Percentiles rank a stretch among this genome's conserved stretches.
These are phyloP conservation scores for Russula foetens DNA, from an alignment of 768 basidiomycete genomes.

Conservation along the genomic window DNA sequence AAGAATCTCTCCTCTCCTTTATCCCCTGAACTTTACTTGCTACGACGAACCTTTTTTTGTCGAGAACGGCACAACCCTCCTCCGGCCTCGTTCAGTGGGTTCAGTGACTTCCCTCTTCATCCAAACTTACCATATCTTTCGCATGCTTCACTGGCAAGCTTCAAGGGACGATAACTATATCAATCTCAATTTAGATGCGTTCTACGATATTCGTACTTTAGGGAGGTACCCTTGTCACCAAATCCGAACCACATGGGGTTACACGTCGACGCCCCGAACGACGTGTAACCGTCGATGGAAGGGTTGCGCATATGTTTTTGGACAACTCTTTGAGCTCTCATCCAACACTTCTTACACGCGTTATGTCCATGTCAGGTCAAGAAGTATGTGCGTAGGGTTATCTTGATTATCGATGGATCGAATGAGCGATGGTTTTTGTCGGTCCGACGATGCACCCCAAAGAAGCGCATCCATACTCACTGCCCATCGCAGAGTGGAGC, in stretches of 20 bases:
- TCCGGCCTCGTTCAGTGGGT: neutral
- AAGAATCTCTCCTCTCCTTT: neutral
- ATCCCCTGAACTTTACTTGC: neutral
- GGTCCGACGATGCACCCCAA: neutral
- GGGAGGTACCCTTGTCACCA: neutral
- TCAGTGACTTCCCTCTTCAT: neutral
- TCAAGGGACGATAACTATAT: neutral
- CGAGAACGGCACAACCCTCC: too few relatives aligned
- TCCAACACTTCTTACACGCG: neutral
- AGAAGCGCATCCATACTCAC: neutral
- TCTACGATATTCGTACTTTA: neutral
- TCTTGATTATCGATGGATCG: conserved; percentile 16
- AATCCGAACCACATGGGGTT: neutral
- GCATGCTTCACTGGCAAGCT: too few relatives aligned
- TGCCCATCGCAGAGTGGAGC: neutral
- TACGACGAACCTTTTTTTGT: too few relatives aligned
- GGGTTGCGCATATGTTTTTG: neutral
- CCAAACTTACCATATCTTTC: neutral
- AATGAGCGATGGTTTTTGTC: neutral
- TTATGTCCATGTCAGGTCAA: neutral
- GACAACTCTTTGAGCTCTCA: neutral
- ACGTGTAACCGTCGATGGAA: neutral
- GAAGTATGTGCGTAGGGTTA: neutral
- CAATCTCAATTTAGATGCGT: neutral
- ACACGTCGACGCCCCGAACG: neutral